A percentile compares a stretch with the other conserved stretches of the same genome.
Evolutionary conservation across 2,329 filamentous ascomycete genomes (phyloP).

Genomic region (Penicillium psychrosexuale): DNA sequence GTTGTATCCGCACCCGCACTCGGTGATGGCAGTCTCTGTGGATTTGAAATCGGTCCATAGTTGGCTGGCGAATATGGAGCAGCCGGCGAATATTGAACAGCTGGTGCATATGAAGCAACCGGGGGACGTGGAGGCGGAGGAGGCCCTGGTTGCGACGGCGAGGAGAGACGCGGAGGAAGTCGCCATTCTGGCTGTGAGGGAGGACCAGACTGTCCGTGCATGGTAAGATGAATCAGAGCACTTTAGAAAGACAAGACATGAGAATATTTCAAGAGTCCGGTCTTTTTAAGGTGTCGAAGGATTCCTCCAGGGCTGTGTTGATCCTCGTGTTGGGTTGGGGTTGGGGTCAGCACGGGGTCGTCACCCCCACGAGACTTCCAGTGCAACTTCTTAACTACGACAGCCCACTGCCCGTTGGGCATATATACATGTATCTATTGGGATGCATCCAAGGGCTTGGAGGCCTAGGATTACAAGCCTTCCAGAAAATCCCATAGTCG

Average conservation of each 20-base stretch:
- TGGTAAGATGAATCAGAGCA: slow-evolving; percentile 15
- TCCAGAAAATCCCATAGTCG: background rate
- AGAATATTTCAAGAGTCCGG: background rate
- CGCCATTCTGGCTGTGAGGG: slow-evolving; percentile 42
- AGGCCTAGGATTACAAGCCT: background rate
- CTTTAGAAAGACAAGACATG: background rate
- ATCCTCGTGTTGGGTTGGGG: slow-evolving; percentile 3
- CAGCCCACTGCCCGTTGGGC: background rate
- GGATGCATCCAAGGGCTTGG: background rate
- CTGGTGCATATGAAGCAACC: slow-evolving; percentile 29
- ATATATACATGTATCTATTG: background rate
- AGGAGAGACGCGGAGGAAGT: slow-evolving; percentile 24
- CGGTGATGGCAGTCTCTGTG: slow-evolving; percentile 19
- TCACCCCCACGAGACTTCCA: background rate
- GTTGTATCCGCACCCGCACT: slow-evolving; percentile 31
- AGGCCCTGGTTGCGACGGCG: slow-evolving; percentile 16
- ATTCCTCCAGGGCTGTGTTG: background rate
- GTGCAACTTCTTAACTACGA: background rate
- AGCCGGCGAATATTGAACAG: slow-evolving; percentile 33
- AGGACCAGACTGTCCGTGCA: slow-evolving; percentile 35
- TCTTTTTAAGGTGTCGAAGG: background rate
- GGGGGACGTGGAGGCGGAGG: slow-evolving; percentile 24
- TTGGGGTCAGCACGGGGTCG: background rate
- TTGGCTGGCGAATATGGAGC: slow-evolving; percentile 34
- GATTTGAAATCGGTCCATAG: slow-evolving; percentile 36